phyloP scores from a whole-genome alignment of 2,329 filamentous ascomycete genomes.

The Epichloe baconii region DNA sequence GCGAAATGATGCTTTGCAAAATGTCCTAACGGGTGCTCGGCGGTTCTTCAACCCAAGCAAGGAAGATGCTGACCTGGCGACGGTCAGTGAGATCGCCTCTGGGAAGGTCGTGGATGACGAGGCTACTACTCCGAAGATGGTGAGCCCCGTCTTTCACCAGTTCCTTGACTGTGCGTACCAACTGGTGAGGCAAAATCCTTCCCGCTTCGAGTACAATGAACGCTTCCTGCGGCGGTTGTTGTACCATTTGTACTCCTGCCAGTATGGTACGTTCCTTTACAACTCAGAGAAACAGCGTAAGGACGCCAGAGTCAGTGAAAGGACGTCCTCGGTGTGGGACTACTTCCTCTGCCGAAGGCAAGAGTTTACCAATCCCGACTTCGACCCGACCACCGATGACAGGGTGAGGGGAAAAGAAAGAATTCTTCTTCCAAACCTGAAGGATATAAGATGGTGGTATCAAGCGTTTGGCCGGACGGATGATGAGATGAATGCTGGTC shows the following conservation, averaged over 20 bases:
- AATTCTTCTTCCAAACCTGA: conserved; percentile 65
- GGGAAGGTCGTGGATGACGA: conserved; percentile 38
- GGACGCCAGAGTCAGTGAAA: conserved; percentile 53
- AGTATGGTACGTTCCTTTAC: conserved; percentile 93
- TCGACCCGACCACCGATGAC: conserved; percentile 64
- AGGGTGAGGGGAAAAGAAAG: conserved; percentile 67
- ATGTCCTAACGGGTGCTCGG: conserved; percentile 73
- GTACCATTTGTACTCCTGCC: conserved; percentile 90
- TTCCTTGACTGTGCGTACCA: conserved; percentile 94
- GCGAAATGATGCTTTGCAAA: conserved; percentile 66
- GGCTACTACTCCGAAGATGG: conserved; percentile 73
- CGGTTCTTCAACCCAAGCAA: conserved; percentile 72
- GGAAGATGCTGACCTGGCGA: conserved; percentile 48
- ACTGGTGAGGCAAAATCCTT: conserved; percentile 70
- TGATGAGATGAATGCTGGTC: conserved; percentile 77
- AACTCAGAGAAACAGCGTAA: conserved; percentile 85
- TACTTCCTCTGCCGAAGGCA: conserved; percentile 74
- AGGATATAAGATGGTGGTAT: conserved; percentile 86
- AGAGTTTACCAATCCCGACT: conserved; percentile 75
- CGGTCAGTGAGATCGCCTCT: conserved; percentile 25
- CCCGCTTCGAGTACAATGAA: conserved; percentile 92
- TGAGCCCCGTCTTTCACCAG: conserved; percentile 93
- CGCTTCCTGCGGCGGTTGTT: conserved; percentile 78
- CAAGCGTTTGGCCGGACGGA: conserved; percentile 77
- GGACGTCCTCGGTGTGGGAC: conserved; percentile 84